phyloP scores from a whole-genome alignment of 1,139 yeast species.

The Diutina mesorugosa region DNA sequence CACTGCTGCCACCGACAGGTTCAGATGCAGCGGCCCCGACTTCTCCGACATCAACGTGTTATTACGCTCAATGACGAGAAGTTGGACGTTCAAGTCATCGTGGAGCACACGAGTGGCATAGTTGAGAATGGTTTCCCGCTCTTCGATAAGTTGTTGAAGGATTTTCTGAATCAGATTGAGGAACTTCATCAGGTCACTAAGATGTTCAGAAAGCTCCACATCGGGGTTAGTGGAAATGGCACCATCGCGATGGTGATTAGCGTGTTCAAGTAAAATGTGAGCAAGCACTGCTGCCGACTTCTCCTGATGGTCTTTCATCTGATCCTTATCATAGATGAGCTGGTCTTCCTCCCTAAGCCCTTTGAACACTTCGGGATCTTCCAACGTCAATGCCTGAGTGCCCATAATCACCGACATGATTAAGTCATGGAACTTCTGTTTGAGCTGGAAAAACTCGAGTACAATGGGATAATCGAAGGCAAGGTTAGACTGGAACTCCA shows the following conservation, averaged over 20 bases:
- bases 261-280: conserved; percentile 31
- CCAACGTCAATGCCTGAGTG: conserved; percentile 56
- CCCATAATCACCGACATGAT: conserved; percentile 51
- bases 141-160: conserved; percentile 50
- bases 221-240: conserved; percentile 38
- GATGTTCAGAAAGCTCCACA: conserved; percentile 28
- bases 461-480: conserved; percentile 50
- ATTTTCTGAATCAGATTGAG: conserved; percentile 30
- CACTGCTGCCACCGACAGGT: neutral
- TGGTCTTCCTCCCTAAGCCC: conserved; percentile 48
- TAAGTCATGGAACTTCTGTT: conserved; percentile 60
- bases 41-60: conserved; percentile 32
- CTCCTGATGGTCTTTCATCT: conserved; percentile 31
- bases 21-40: conserved; percentile 8
- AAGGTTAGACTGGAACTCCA: conserved; percentile 8
- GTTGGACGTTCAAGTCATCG: conserved; percentile 51
- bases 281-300: conserved; percentile 37
- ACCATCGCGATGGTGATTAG: conserved; percentile 24
- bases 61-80: conserved; percentile 48
- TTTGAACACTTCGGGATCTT: conserved; percentile 62
- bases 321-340: conserved; percentile 26
- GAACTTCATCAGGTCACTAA: conserved; percentile 32
- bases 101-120: conserved; percentile 72
- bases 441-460: conserved; percentile 60
- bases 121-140: conserved; percentile 54